Conservation (phyloP, 352 stramenopile species). For the Pythium volutum region DNA sequence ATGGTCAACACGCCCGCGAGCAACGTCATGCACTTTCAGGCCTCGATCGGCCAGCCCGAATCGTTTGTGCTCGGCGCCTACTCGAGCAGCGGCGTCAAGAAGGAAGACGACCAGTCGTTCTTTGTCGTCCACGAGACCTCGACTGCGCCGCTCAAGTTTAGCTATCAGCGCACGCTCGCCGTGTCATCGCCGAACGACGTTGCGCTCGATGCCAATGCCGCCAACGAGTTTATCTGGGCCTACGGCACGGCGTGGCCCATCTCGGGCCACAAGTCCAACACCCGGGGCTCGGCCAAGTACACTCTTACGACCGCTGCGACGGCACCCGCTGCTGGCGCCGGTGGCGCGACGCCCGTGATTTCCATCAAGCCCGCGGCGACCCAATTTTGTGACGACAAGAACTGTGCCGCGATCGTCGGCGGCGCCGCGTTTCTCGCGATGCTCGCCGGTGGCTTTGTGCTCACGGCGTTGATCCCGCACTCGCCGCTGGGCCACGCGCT, state of each 20-base stretch:
- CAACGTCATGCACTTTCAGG: conserved; percentile 77
- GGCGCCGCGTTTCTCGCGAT: conserved; percentile 49
- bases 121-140: conserved; percentile 38
- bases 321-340: conserved; percentile 6
- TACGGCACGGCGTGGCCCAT: conserved; percentile 71
- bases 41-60: conserved; percentile 32
- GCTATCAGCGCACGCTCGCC: conserved; percentile 62
- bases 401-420: conserved; percentile 61
- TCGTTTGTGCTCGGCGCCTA: conserved; percentile 55
- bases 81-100: conserved; percentile 37
- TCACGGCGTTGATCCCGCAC: conserved; percentile 38
- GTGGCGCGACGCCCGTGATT: background rate
- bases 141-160: conserved; percentile 54
- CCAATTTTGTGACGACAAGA: conserved; percentile 52
- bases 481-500: conserved; percentile 31
- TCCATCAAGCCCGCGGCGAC: conserved; percentile 8
- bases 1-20: conserved; percentile 70
- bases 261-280: conserved; percentile 41
- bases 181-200: conserved; percentile 48
- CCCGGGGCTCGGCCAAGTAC: conserved; percentile 50
- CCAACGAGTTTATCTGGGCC: conserved; percentile 63
- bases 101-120: conserved; percentile 39
- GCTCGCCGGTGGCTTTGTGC: conserved; percentile 47
- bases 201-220: conserved; percentile 31
- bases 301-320: conserved; percentile 35